Evolutionary conservation across 495 filamentous ascomycete genomes (phyloP).

Genomic region (Evernia prunastri): DNA sequence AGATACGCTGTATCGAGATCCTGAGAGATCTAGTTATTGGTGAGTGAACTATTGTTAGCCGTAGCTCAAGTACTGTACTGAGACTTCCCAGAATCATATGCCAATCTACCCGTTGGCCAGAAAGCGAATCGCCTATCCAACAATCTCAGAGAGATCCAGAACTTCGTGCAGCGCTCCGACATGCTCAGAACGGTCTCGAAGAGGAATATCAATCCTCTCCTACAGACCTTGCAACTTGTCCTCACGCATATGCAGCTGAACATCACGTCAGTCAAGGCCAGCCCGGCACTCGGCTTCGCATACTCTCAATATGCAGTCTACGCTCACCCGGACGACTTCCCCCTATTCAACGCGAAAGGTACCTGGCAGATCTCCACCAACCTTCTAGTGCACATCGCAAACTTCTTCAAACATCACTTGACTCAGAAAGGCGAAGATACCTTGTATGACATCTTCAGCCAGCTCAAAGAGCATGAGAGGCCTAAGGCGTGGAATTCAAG

Average conservation of each 20-base stretch:
- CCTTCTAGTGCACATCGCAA: conserved; percentile 25
- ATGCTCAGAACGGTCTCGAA: conserved; percentile 16
- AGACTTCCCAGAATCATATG: conserved; percentile 19
- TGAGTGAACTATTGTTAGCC: conserved; percentile 3
- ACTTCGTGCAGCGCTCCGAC: conserved; percentile 19
- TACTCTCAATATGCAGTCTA: conserved; percentile 24
- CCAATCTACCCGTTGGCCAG: not conserved
- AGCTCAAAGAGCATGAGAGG: conserved; percentile 17
- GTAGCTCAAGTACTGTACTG: not conserved
- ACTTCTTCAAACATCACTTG: conserved; percentile 30
- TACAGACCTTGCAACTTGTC: conserved; percentile 21
- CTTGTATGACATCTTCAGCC: conserved; percentile 15
- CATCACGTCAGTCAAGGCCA: conserved; percentile 1
- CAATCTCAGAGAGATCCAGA: conserved; percentile 18
- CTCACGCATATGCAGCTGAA: conserved; percentile 19
- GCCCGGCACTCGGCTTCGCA: conserved; percentile 11
- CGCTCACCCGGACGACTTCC: conserved; percentile 15
- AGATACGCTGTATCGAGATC: conserved; percentile 20
- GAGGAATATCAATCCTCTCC: conserved; percentile 3
- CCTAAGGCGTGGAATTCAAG: conserved; percentile 21
- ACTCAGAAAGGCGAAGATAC: conserved; percentile 22
- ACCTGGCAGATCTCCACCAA: conserved; percentile 12
- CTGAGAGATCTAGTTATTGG: conserved; percentile 26
- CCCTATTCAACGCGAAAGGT: conserved; percentile 15
- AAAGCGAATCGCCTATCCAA: conserved; percentile 12